Evolutionary conservation across 306 rosid species (phyloP), one percentile per base, ranked within the genome.

Genomic region (Rosa rugosa): DNA sequence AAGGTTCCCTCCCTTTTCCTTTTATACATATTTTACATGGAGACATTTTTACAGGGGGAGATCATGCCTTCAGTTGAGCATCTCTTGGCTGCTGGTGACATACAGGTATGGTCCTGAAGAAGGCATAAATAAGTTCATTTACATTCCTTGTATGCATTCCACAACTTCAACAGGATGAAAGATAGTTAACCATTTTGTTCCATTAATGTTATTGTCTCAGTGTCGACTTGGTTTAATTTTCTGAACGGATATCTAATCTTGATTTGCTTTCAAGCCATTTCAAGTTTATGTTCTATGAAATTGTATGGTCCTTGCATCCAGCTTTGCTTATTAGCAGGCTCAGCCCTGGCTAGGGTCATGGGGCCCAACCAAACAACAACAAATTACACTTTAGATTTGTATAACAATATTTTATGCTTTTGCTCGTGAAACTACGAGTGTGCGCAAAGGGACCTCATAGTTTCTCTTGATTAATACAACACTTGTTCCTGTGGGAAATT

Each of bases 51-150:
- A 51, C 88, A 94, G 99, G 98, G 92, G 36, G 99, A 95, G 86
- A 80, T 95, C 83, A 87, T 95, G 84, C 80, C 96, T 71, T 95
- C 99, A n/a, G 87, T 86, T 62, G 98, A 91, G 78, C 81, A 92
- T 74, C 93, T 94, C 74, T 77, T 94, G 85, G 92, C 90, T 81
- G 81, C 90, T 77, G 94, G 84, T 83, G 96, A 91, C 78, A 83
- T 92, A 78, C 99, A 94, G 97, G 97, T 94, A 67, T 56, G n/a
- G 20, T 63, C 40, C 69, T 63, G 42, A 65, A 34, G 44, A 5
- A 64, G 4, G 13, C 69, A 64, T 64, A 64, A 64, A 31, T 64
- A 8, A 77, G 62, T 12, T 78, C 8, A 10, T 2, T 65, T 49
- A 17, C 50, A 10, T 22, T 34, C 13, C 36, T 27, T 63, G 18